Conservation (phyloP, 352 stramenopile genomes). For the Pythium sukuiense region DNA sequence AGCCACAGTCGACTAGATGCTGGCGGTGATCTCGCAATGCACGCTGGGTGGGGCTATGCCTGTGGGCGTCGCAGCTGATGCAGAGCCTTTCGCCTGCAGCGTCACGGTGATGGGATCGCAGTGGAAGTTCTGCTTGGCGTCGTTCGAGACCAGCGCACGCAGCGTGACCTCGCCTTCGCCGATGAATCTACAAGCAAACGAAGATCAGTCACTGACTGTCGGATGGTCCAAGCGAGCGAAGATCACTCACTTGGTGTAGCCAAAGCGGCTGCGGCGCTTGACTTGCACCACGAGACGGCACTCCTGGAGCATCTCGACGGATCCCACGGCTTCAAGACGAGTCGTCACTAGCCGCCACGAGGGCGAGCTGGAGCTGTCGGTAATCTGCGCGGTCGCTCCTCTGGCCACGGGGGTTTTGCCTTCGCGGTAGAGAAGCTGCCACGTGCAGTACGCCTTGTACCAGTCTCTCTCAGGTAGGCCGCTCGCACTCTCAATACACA, state of each 20-base stretch:
- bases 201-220: background rate
- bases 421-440: background rate
- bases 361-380: background rate
- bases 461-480: background rate
- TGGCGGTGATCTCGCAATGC: too few species aligned
- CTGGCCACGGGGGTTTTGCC: background rate
- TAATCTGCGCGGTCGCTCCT: background rate
- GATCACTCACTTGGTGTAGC: background rate
- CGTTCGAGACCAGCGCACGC: background rate
- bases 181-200: background rate
- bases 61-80: too few species aligned
- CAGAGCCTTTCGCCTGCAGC: background rate
- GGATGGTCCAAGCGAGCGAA: too few species aligned
- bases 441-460: background rate
- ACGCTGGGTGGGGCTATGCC: too few species aligned
- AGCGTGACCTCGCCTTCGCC: slow-evolving; percentile 2
- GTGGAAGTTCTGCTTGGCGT: background rate
- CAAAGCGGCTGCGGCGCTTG: slow-evolving; percentile 3
- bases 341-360: background rate
- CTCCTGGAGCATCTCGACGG: background rate
- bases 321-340: background rate
- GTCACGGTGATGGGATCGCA: background rate
- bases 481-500: background rate
- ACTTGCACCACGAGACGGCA: slow-evolving; percentile 1
- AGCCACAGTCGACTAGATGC: too few species aligned